Percentiles rank a stretch among this genome's conserved stretches.
Evolutionary conservation across 2,329 filamentous ascomycete genomes (phyloP).

Genomic region (Knoxdaviesia proteae): DNA sequence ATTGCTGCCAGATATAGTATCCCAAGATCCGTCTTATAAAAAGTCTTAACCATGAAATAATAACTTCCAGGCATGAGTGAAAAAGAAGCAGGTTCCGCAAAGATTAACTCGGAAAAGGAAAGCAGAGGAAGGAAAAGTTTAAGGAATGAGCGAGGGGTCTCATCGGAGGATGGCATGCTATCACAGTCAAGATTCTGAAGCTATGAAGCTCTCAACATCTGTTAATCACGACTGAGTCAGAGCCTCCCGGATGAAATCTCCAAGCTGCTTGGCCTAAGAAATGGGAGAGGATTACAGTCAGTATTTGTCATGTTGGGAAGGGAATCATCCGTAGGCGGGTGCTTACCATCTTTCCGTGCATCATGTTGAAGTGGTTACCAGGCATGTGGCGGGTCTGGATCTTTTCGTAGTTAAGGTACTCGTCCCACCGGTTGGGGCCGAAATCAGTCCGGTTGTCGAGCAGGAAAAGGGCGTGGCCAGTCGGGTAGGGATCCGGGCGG

Average conservation of each 20-base stretch:
- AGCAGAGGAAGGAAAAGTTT: too few species aligned
- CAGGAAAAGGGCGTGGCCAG: slow-evolving; percentile 44
- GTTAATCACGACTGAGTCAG: slow-evolving; percentile 5
- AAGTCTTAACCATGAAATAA: too few species aligned
- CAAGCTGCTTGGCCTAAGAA: slow-evolving; percentile 15
- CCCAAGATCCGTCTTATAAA: too few species aligned
- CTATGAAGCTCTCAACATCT: too few species aligned
- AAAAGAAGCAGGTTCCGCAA: too few species aligned
- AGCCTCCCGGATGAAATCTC: slow-evolving; percentile 14
- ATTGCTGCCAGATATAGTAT: too few species aligned
- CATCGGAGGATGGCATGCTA: too few species aligned
- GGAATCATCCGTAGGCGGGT: background rate
- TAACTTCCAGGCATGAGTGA: too few species aligned
- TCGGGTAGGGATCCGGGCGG: slow-evolving; percentile 37
- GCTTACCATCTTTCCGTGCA: slow-evolving; percentile 34
- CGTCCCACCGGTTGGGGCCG: slow-evolving; percentile 46
- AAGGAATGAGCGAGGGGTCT: too few species aligned
- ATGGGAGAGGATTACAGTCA: slow-evolving; percentile 4
- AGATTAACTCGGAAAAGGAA: too few species aligned
- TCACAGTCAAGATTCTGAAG: too few species aligned
- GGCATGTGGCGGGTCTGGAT: slow-evolving; percentile 46
- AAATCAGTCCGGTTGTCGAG: slow-evolving; percentile 57
- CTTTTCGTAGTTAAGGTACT: slow-evolving; percentile 38
- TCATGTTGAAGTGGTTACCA: slow-evolving; percentile 59
- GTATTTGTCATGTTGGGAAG: background rate